phyloP scores from a whole-genome alignment of 192 early-diverging fungal species.

The Backusella luteola region DNA sequence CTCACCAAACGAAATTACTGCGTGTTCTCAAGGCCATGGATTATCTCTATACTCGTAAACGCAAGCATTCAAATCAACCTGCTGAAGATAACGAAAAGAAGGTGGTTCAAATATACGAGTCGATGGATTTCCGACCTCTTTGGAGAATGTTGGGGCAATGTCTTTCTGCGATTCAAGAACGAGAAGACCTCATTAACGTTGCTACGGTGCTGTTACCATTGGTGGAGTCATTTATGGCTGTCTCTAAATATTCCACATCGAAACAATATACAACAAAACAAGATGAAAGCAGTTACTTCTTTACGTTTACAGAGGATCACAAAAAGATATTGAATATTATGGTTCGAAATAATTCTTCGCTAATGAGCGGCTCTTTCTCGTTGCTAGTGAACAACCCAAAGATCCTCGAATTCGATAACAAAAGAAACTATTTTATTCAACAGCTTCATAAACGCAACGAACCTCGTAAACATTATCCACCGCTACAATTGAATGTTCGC shows the following conservation, averaged over 20 bases:
- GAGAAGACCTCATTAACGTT: conserved; percentile 79
- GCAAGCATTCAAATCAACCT: not conserved
- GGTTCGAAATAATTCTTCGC: conserved; percentile 92
- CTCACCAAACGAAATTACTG: conserved; percentile 87
- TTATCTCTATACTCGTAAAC: conserved; percentile 67
- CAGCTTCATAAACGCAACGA: conserved; percentile 84
- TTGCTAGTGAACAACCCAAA: conserved; percentile 94
- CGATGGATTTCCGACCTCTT: conserved; percentile 55
- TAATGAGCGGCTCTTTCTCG: conserved; percentile 96
- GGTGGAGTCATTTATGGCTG: conserved; percentile 98
- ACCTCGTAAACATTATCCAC: conserved; percentile 58
- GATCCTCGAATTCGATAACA: conserved; percentile 98
- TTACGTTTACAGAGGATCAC: conserved; percentile 88
- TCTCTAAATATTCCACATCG: conserved; percentile 81
- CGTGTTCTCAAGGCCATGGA: conserved; percentile 94
- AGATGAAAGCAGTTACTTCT: conserved; percentile 61
- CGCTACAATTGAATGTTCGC: conserved; percentile 88
- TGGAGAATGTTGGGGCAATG: conserved; percentile 78
- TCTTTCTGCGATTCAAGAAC: conserved; percentile 67
- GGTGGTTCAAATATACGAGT: conserved; percentile 47
- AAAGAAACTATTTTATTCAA: conserved; percentile 95
- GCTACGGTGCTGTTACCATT: conserved; percentile 89
- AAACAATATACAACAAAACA: conserved; percentile 13
- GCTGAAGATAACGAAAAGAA: conserved; percentile 41
- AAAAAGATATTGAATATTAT: conserved; percentile 95